Percentiles rank a stretch among this genome's conserved stretches.
Evolutionary conservation across 305 asterid species (phyloP).

Genomic region (Fraxinus nigra): DNA sequence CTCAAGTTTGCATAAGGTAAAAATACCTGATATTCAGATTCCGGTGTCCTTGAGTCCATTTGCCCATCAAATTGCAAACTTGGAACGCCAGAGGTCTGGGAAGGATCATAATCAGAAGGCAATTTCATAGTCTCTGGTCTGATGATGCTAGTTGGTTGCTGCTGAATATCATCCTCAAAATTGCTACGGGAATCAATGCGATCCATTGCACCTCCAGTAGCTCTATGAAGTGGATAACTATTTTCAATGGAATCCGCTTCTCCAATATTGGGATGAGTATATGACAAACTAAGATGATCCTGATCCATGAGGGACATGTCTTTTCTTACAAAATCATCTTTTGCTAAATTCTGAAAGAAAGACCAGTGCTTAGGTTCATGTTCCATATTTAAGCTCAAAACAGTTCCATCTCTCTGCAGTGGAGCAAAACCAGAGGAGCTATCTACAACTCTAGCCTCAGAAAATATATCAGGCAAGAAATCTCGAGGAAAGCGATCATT

Average conservation of each 20-base stretch:
- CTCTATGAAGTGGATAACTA: constrained; percentile 45
- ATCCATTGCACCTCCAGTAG: constrained; percentile 37
- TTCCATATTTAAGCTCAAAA: constrained; percentile 68
- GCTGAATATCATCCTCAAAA: constrained; percentile 40
- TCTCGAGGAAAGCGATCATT: constrained; percentile 84
- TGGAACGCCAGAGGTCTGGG: constrained; percentile 46
- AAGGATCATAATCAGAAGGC: constrained; percentile 56
- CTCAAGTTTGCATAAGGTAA: constrained; percentile 14
- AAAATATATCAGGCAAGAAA: constrained; percentile 73
- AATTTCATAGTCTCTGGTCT: constrained; percentile 47
- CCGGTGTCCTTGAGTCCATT: constrained; percentile 42
- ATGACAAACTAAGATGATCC: constrained; percentile 62
- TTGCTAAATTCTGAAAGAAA: constrained; percentile 72
- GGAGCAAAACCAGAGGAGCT: constrained; percentile 38
- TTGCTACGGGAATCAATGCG: constrained; percentile 39
- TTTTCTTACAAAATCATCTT: constrained; percentile 52
- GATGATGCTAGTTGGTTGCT: constrained; percentile 34
- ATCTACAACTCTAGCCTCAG: constrained; percentile 49
- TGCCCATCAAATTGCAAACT: constrained; percentile 41
- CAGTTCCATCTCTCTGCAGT: constrained; percentile 55
- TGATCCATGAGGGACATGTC: constrained; percentile 92
- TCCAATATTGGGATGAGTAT: constrained; percentile 43
- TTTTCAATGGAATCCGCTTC: constrained; percentile 46
- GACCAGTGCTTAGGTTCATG: constrained; percentile 88
- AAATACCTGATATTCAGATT: constrained; percentile 55